Percentiles rank a stretch among this genome's conserved stretches.
Evolutionary conservation across 257 asterid genomes (phyloP).

Genomic region (Nicotiana undulata): DNA sequence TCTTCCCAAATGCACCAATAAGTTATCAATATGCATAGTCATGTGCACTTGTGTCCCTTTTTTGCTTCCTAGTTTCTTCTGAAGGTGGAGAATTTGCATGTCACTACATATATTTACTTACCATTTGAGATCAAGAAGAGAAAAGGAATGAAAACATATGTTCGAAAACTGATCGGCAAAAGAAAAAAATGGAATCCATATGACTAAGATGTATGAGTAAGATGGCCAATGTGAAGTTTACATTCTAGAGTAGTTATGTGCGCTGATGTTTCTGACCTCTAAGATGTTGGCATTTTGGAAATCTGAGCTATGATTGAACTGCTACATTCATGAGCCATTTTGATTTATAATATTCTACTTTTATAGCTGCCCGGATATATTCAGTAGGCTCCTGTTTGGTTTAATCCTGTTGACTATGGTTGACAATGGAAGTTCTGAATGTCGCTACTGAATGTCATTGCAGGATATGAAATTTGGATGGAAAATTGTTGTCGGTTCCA

Average conservation of each 20-base stretch:
- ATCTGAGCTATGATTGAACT: background rate
- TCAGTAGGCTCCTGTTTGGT: background rate
- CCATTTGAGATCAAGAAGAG: background rate
- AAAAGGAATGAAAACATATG: background rate
- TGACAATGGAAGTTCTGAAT: background rate
- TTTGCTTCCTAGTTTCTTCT: background rate
- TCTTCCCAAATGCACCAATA: background rate
- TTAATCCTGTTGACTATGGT: background rate
- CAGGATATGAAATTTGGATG: slow-evolving; percentile 81
- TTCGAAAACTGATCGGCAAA: background rate
- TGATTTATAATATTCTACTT: background rate
- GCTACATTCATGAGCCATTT: background rate
- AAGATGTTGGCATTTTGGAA: background rate
- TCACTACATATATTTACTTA: background rate
- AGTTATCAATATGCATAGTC: background rate
- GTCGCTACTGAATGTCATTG: slow-evolving; percentile 5
- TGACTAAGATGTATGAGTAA: background rate
- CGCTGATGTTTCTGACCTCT: background rate
- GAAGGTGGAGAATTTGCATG: background rate
- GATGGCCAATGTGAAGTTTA: slow-evolving; percentile 1
- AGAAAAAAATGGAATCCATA: background rate
- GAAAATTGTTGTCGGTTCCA: slow-evolving; percentile 60
- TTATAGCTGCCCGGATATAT: background rate
- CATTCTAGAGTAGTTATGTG: background rate
- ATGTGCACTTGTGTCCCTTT: background rate